Evolutionary conservation across 139 green algal genomes (phyloP).

Genomic region (Astrephomene gubernaculifera): DNA sequence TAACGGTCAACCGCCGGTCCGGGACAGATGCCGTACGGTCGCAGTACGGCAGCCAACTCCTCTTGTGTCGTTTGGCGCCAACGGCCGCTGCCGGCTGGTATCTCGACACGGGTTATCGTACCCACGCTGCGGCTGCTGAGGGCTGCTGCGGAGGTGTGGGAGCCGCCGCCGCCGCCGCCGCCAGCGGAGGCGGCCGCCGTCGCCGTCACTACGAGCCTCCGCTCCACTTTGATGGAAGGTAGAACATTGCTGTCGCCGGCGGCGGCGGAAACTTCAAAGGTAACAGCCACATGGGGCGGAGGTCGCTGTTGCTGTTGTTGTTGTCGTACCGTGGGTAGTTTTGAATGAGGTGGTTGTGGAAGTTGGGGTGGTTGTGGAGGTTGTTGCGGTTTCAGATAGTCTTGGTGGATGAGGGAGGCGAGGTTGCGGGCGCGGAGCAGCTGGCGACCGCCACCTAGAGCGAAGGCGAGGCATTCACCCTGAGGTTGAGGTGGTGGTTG

Average conservation of each 20-base stretch:
- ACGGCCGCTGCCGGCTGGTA: slow-evolving; percentile 16
- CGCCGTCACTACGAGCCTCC: not conserved
- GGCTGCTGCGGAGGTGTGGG: too few relatives aligned
- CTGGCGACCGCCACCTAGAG: slow-evolving; percentile 68
- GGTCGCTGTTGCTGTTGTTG: too few relatives aligned
- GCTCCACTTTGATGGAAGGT: too few relatives aligned
- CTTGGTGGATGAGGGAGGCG: slow-evolving; percentile 65
- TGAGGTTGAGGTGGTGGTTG: slow-evolving; percentile 22
- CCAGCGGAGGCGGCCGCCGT: not conserved
- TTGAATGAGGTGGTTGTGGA: too few relatives aligned
- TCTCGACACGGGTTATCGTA: slow-evolving; percentile 16
- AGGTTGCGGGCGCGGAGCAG: slow-evolving; percentile 69
- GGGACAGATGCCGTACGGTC: slow-evolving; percentile 59
- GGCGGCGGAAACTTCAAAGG: not conserved
- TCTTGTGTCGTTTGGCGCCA: slow-evolving; percentile 38
- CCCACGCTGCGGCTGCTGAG: not conserved
- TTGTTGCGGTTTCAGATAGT: not conserved
- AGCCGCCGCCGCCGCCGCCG: not conserved
- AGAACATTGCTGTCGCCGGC: not conserved
- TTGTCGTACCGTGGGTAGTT: too few relatives aligned
- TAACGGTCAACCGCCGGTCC: slow-evolving; percentile 61
- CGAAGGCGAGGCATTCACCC: slow-evolving; percentile 80
- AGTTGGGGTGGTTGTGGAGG: too few relatives aligned
- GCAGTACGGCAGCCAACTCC: slow-evolving; percentile 58
- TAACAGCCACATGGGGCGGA: slow-evolving; percentile 21